These are phyloP conservation scores for Phytopythium helicoides DNA, from an alignment of 352 stramenopile species.

Conservation along the genomic window DNA sequence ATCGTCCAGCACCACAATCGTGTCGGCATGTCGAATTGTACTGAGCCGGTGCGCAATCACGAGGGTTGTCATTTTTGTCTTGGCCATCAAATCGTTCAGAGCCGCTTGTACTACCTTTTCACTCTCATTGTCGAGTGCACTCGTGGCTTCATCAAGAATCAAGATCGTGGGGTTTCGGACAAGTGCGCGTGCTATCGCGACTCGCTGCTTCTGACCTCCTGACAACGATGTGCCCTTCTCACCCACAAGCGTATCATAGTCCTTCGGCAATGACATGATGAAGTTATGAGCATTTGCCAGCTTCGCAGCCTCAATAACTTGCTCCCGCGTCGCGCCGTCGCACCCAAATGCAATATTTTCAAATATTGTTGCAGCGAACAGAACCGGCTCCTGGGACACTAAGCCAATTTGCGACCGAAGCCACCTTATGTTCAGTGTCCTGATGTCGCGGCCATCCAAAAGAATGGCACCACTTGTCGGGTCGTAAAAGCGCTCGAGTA, in stretches of 20 bases:
- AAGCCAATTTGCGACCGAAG: conserved; percentile 46
- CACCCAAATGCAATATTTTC: conserved; percentile 80
- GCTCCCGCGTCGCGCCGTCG: conserved; percentile 15
- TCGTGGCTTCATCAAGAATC: conserved; percentile 86
- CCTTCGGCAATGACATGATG: conserved; percentile 63
- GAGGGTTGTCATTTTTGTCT: conserved; percentile 42
- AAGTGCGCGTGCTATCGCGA: conserved; percentile 44
- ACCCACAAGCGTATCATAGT: conserved; percentile 19
- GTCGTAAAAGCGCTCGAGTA: conserved; percentile 88
- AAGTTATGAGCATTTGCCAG: conserved; percentile 29
- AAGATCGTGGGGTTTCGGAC: conserved; percentile 78
- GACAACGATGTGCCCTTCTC: conserved; percentile 27
- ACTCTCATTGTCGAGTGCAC: conserved; percentile 70
- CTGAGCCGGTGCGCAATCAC: conserved; percentile 92
- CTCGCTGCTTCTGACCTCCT: conserved; percentile 36
- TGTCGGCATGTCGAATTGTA: conserved; percentile 34
- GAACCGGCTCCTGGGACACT: conserved; percentile 71
- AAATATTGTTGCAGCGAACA: conserved; percentile 75
- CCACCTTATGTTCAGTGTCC: conserved; percentile 67
- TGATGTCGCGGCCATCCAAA: conserved; percentile 72
- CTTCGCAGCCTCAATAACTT: conserved; percentile 50
- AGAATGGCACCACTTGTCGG: conserved; percentile 50
- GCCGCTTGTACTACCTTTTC: conserved; percentile 69
- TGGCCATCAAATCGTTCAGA: conserved; percentile 53
- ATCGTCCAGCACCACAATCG: conserved; percentile 52